These are phyloP conservation scores for Nakaseomyces kungkrabaensis DNA, from an alignment of 1,139 yeast genomes.

Conservation along the genomic window DNA sequence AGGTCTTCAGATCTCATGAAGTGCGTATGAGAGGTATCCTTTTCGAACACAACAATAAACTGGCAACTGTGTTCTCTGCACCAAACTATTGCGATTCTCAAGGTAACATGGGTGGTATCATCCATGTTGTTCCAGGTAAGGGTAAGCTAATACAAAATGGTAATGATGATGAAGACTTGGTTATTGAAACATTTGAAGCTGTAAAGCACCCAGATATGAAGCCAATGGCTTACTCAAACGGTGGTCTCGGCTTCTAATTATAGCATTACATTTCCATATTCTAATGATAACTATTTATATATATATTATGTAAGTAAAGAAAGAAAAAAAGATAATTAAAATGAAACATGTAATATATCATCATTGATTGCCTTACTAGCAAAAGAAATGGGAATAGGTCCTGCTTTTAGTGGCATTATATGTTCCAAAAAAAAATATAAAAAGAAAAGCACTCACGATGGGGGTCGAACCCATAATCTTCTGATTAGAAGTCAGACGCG, in stretches of 20 bases:
- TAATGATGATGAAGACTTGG: slow-evolving; percentile 47
- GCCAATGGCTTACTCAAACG: slow-evolving; percentile 92
- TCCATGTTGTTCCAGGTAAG: slow-evolving; percentile 40
- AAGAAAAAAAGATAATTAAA: not conserved
- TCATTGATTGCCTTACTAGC: too few species aligned
- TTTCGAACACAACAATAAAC: slow-evolving; percentile 73
- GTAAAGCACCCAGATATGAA: slow-evolving; percentile 85
- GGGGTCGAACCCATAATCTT: slow-evolving; percentile 54
- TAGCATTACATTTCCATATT: not conserved
- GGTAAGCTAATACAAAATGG: slow-evolving; percentile 22
- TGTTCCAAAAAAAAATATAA: not conserved
- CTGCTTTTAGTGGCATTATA: too few species aligned
- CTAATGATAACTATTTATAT: not conserved
- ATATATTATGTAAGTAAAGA: not conserved
- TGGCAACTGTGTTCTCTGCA: slow-evolving; percentile 90
- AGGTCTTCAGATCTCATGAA: slow-evolving; percentile 88
- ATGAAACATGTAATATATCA: too few species aligned
- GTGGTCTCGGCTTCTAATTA: slow-evolving; percentile 27
- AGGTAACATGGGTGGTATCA: slow-evolving; percentile 84
- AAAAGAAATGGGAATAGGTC: too few species aligned
- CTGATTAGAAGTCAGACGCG: slow-evolving; percentile 54
- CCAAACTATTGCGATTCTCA: slow-evolving; percentile 94
- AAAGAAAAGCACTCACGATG: slow-evolving; percentile 38
- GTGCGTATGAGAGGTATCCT: slow-evolving; percentile 89
- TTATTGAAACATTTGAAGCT: slow-evolving; percentile 56